Evolutionary conservation across 345 rosid genomes (phyloP).

Genomic region (Bruguiera sexangula): DNA sequence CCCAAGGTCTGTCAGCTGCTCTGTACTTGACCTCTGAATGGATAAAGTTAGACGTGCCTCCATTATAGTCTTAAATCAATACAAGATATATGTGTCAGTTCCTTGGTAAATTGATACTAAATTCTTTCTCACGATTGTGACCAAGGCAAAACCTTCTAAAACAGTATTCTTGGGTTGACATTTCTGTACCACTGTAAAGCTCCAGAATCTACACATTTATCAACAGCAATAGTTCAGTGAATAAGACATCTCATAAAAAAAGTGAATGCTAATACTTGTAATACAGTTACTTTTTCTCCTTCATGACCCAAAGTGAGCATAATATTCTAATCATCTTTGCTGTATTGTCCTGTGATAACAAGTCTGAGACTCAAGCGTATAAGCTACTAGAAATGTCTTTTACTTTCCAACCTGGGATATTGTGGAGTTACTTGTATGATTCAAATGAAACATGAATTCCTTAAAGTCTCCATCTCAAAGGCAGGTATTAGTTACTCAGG

Average conservation of each 20-base stretch:
- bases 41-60: slow-evolving; percentile 53
- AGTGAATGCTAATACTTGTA: not conserved
- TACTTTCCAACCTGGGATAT: no score
- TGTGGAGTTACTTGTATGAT: no score
- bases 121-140: slow-evolving; percentile 9
- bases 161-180: slow-evolving; percentile 11
- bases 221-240: slow-evolving; percentile 6
- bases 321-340: no score
- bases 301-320: not conserved
- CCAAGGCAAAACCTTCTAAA: slow-evolving; percentile 20
- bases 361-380: no score
- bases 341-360: no score
- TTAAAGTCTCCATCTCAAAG: no score
- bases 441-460: no score
- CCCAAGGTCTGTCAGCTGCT: slow-evolving; percentile 50
- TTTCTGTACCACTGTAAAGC: slow-evolving; percentile 10
- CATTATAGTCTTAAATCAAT: slow-evolving; percentile 43
- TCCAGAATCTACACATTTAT: slow-evolving; percentile 18
- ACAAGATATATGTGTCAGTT: slow-evolving; percentile 1
- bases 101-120: slow-evolving; percentile 13
- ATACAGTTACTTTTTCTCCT: not conserved
- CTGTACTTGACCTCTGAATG: slow-evolving; percentile 51
- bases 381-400: no score
- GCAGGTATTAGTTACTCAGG: no score
- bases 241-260: not conserved